Percentiles rank a stretch among this genome's conserved stretches.
phyloP scores from a whole-genome alignment of 1,284 basidiomycete genomes.

The Fomitopsis palustris region DNA sequence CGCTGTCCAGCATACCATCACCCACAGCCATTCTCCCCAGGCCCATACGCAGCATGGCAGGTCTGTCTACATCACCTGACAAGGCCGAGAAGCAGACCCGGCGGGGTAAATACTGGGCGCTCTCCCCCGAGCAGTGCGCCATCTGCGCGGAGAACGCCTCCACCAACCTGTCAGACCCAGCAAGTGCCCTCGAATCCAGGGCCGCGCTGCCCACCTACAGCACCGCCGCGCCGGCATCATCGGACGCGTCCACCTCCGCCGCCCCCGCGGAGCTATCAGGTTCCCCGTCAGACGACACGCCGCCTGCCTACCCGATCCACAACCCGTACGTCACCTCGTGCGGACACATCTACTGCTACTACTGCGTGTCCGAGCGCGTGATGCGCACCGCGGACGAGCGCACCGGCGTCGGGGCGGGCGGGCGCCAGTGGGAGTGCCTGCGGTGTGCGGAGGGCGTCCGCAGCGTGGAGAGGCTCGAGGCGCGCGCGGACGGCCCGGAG shows the following conservation, averaged over 20 bases:
- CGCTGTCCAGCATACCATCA: conserved; percentile 29
- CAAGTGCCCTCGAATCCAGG: conserved; percentile 45
- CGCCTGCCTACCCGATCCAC: conserved; percentile 60
- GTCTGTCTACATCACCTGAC: conserved; percentile 23
- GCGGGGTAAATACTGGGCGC: conserved; percentile 59
- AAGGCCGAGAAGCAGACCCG: conserved; percentile 9
- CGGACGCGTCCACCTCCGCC: conserved; percentile 4
- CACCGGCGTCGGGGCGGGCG: conserved; percentile 38
- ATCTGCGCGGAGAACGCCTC: conserved; percentile 76
- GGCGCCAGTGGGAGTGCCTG: conserved; percentile 72
- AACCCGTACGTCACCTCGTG: conserved; percentile 76
- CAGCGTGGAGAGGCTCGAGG: conserved; percentile 47
- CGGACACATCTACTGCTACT: conserved; percentile 84
- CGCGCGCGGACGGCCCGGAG: conserved; percentile 33
- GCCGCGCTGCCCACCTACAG: conserved; percentile 20
- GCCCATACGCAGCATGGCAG: conserved; percentile 18
- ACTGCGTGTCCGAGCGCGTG: conserved; percentile 81
- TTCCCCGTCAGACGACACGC: conserved; percentile 28
- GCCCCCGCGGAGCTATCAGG: background rate
- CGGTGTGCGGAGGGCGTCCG: conserved; percentile 65
- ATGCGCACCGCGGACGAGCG: conserved; percentile 67
- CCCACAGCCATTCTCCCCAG: conserved; percentile 34
- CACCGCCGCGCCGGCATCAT: conserved; percentile 3
- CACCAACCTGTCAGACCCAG: conserved; percentile 51
- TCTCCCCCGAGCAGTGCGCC: conserved; percentile 70